Evolutionary conservation across 345 rosid species (phyloP).

Genomic region (Salix caprea): DNA sequence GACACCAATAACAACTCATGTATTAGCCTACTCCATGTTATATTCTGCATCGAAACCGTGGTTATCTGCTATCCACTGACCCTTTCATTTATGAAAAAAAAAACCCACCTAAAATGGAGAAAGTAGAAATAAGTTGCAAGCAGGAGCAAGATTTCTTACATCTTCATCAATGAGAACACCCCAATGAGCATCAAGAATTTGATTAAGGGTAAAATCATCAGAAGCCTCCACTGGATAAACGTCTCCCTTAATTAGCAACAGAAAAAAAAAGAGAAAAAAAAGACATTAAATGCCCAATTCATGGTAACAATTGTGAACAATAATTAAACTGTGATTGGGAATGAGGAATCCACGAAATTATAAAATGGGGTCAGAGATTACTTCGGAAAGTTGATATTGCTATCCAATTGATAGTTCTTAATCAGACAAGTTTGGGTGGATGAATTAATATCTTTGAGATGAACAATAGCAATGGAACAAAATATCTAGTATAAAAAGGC

Average conservation of each 20-base stretch:
- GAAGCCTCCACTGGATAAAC: conserved; percentile 89
- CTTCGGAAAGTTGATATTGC: no score
- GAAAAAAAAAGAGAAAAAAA: neutral
- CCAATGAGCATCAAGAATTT: conserved; percentile 95
- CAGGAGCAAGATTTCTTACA: conserved; percentile 44
- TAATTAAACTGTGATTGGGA: neutral
- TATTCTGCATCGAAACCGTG: neutral
- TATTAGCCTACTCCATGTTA: neutral
- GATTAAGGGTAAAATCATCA: conserved; percentile 37
- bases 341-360: neutral
- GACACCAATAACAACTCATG: neutral
- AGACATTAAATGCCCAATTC: neutral
- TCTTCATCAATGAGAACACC: conserved; percentile 84
- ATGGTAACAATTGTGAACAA: neutral
- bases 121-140: neutral
- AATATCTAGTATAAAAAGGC: neutral
- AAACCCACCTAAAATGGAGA: neutral
- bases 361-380: neutral
- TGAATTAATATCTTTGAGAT: neutral
- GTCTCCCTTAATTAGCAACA: conserved; percentile 56
- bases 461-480: neutral
- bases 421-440: neutral
- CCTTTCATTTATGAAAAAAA: neutral
- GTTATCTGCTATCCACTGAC: neutral
- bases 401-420: neutral